These are phyloP conservation scores for Moelleriella libera DNA, from an alignment of 2,329 filamentous ascomycete species.

Conservation along the genomic window DNA sequence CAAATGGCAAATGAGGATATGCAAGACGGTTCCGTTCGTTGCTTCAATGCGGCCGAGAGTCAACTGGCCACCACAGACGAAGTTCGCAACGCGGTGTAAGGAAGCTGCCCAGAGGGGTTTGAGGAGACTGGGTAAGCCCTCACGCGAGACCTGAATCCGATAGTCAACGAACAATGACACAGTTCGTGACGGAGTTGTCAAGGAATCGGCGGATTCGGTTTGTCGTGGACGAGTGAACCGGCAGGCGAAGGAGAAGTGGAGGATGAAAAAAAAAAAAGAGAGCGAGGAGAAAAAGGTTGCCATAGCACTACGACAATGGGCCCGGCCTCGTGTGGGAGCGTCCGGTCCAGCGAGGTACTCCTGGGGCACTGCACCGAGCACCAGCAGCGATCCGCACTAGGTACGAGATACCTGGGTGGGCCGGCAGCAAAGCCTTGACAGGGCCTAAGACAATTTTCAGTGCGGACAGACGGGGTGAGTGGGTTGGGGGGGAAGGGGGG, in stretches of 20 bases:
- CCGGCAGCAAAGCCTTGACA: neutral
- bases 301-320: neutral
- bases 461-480: neutral
- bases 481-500: neutral
- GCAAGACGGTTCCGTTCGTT: conserved; percentile 1
- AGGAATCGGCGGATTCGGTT: conserved; percentile 21
- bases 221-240: conserved; percentile 13
- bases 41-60: conserved; percentile 5
- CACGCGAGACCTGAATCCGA: conserved; percentile 15
- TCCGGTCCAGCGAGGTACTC: too few relatives aligned
- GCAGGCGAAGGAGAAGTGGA: conserved; percentile 8
- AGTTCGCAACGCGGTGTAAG: conserved; percentile 1
- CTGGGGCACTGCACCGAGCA: neutral
- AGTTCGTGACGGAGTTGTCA: conserved; percentile 20
- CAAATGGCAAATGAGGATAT: conserved; percentile 4
- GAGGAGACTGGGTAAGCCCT: conserved; percentile 12
- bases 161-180: conserved; percentile 10
- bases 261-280: conserved; percentile 3
- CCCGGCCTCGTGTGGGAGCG: neutral
- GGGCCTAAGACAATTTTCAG: neutral
- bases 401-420: neutral
- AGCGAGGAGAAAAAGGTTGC: neutral
- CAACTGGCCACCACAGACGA: conserved; percentile 5
- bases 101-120: conserved; percentile 6
- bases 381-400: neutral